These are phyloP conservation scores for Pharnaceum exiguum DNA, from an alignment of 148 eudicot genomes.

Conservation along the genomic window DNA sequence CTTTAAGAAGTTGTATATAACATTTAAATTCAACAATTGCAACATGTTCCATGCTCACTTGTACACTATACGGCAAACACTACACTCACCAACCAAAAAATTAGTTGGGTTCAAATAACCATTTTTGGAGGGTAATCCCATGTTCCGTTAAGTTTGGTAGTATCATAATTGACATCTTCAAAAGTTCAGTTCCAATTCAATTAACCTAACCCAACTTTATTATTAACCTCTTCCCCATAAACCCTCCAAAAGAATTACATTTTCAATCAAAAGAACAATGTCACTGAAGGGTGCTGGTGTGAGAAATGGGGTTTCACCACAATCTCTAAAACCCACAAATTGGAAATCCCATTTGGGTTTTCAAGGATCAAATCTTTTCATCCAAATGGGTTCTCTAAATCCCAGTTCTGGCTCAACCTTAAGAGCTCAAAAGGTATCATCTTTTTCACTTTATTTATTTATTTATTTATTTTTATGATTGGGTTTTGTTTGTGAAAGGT, in stretches of 20 bases:
- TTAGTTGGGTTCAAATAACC: not conserved
- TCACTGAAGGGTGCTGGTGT: constrained; percentile 12
- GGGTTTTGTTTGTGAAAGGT: no score
- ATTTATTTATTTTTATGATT: not conserved
- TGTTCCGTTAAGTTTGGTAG: not conserved
- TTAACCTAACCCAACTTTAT: no score
- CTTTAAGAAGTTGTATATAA: no score
- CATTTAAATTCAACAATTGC: no score
- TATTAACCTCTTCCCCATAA: no score
- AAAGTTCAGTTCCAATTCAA: no score
- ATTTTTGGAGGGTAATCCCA: not conserved
- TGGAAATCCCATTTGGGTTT: constrained; percentile 14
- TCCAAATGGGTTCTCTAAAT: constrained; percentile 24
- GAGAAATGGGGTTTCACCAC: constrained; percentile 33
- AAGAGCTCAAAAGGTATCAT: constrained; percentile 46
- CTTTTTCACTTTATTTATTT: not conserved
- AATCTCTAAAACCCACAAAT: constrained; percentile 6
- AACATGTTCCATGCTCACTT: no score
- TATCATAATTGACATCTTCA: no score
- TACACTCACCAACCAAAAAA: not conserved
- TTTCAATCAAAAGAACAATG: constrained; percentile 25
- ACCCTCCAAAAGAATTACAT: no score
- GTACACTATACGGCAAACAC: no score
- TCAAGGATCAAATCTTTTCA: constrained; percentile 3
- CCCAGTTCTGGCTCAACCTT: constrained; percentile 9